These are phyloP conservation scores for Smallanthus sonchifolius DNA, from an alignment of 129 eudicot species.

Conservation along the genomic window DNA sequence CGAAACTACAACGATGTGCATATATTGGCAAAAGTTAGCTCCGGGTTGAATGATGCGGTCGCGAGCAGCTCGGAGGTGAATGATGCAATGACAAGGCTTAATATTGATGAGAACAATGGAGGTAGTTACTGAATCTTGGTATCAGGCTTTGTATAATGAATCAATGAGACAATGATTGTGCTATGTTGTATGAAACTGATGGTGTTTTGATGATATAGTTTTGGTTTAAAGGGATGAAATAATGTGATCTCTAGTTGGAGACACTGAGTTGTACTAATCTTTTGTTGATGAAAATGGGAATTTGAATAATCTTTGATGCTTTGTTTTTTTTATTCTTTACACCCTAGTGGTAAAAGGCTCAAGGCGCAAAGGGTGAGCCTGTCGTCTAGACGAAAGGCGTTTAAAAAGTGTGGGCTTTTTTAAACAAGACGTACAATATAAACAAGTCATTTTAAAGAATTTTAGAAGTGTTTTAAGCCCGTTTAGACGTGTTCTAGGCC, in stretches of 20 bases:
- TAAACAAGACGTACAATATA: too few species aligned
- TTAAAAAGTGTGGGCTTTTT: too few species aligned
- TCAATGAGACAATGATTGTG: neutral
- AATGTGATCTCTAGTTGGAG: slow-evolving; percentile 14
- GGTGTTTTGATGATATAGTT: neutral
- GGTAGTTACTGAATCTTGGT: slow-evolving; percentile 15
- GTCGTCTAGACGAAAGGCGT: too few species aligned
- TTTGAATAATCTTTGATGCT: slow-evolving; percentile 12
- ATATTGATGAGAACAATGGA: slow-evolving; percentile 35
- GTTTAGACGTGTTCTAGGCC: too few species aligned
- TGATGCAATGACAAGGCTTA: slow-evolving; percentile 56
- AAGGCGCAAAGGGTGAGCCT: too few species aligned
- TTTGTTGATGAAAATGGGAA: slow-evolving; percentile 20
- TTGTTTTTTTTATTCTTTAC: neutral
- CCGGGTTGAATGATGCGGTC: slow-evolving; percentile 57
- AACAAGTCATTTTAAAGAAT: too few species aligned
- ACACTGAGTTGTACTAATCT: neutral
- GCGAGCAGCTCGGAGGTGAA: slow-evolving; percentile 44
- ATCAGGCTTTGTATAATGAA: neutral
- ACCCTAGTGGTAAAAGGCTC: too few species aligned
- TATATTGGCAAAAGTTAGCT: slow-evolving; percentile 58
- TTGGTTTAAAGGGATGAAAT: neutral
- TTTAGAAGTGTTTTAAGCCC: too few species aligned
- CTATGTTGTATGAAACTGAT: neutral
- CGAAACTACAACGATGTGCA: slow-evolving; percentile 66